phyloP scores from a whole-genome alignment of 768 basidiomycete species.

The Steccherinum ochraceum region DNA sequence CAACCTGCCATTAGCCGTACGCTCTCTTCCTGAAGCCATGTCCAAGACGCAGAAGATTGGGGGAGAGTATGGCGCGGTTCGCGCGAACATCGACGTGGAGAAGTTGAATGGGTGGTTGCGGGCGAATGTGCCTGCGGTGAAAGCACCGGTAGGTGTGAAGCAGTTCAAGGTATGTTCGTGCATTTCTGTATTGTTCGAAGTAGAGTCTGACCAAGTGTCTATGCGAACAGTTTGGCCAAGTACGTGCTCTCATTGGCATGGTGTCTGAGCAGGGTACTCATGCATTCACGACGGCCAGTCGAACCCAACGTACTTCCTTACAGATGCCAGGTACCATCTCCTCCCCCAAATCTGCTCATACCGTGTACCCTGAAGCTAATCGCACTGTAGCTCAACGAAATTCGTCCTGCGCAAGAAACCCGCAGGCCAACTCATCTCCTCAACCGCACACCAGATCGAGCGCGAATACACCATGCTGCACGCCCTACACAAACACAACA shows the following conservation, averaged over 20 bases:
- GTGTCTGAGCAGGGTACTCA: neutral
- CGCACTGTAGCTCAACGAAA: constrained; percentile 6
- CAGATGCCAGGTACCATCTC: constrained; percentile 51
- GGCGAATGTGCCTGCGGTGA: constrained; percentile 46
- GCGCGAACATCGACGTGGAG: constrained; percentile 60
- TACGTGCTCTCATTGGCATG: constrained; percentile 27
- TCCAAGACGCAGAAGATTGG: constrained; percentile 39
- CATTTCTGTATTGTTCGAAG: neutral
- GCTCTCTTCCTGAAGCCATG: too few species aligned
- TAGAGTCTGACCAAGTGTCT: neutral
- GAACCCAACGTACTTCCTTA: constrained; percentile 95
- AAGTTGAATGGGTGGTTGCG: constrained; percentile 63
- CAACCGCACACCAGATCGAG: constrained; percentile 93
- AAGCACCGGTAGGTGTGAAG: constrained; percentile 68
- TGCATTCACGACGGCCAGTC: constrained; percentile 42
- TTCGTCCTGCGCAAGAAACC: constrained; percentile 95
- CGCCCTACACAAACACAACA: constrained; percentile 74
- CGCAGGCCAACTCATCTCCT: constrained; percentile 76
- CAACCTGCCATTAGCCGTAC: too few species aligned
- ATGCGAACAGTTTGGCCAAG: constrained; percentile 76
- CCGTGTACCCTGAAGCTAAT: too few species aligned
- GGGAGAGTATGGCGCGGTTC: constrained; percentile 69
- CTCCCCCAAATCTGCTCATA: neutral
- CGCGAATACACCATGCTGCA: constrained; percentile 81
- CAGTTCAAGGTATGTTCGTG: constrained; percentile 76